A percentile compares a stretch with the other conserved stretches of the same genome.
Evolutionary conservation across 768 basidiomycete genomes (phyloP).

Genomic region (Termitomyces sp.): DNA sequence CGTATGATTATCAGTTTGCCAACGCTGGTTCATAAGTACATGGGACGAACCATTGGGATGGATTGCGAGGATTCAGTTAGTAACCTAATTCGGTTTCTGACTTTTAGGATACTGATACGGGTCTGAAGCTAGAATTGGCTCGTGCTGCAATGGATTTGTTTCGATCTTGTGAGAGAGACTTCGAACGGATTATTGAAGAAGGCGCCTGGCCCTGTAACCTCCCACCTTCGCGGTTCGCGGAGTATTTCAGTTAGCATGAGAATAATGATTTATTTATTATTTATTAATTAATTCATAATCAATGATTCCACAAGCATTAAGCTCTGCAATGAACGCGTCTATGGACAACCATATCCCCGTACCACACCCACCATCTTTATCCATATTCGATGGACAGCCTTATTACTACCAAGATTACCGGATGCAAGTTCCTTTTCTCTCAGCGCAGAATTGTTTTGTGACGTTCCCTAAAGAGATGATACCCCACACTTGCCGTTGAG

Average conservation of each 20-base stretch:
- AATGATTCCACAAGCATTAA: not conserved
- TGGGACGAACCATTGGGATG: slow-evolving; percentile 39
- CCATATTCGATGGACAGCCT: not conserved
- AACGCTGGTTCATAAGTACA: slow-evolving; percentile 38
- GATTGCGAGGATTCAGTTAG: slow-evolving; percentile 44
- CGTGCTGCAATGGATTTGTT: slow-evolving; percentile 49
- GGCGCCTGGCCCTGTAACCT: slow-evolving; percentile 51
- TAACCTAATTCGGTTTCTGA: slow-evolving; percentile 5
- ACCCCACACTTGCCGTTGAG: slow-evolving; percentile 40
- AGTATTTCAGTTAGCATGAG: slow-evolving; percentile 24
- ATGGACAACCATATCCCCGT: slow-evolving; percentile 9
- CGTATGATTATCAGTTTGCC: slow-evolving; percentile 31
- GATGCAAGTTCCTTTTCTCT: slow-evolving; percentile 17
- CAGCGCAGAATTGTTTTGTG: not conserved
- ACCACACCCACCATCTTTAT: slow-evolving; percentile 4
- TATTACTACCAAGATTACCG: slow-evolving; percentile 18
- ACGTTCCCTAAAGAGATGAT: slow-evolving; percentile 10
- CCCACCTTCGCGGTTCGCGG: slow-evolving; percentile 28
- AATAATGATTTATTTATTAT: not conserved
- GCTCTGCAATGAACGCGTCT: slow-evolving; percentile 1
- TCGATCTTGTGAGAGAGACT: slow-evolving; percentile 43
- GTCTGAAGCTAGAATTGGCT: slow-evolving; percentile 39
- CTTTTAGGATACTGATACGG: not conserved
- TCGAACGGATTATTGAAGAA: slow-evolving; percentile 38
- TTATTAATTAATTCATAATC: not conserved